Base-by-base conservation (phyloP, 805 yeast genomes). In the Candida yuanshanica region DNA sequence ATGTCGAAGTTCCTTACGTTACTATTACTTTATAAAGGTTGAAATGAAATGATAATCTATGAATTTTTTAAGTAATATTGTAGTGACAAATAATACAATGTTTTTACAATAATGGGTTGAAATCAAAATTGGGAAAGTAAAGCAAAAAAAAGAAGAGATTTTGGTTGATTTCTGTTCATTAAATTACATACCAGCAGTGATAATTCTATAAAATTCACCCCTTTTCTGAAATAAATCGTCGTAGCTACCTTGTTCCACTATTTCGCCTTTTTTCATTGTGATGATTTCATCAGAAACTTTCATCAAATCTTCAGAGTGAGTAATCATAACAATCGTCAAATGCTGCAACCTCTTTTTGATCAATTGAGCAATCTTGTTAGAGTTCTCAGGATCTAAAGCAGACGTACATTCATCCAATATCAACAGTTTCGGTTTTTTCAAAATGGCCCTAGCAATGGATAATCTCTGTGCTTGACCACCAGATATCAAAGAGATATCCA, bases 381-480 rank as follows among this genome's bases (percentile, higher is more conserved):
- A 60, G 48, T 81, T 83, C 16, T 68, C 73, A 0, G 81, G 68
- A 57, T 93, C 99, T 37, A 93, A 65, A 0, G 95, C 84, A 0
- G 97, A 81, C 0, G 98, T 89, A 51, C 90, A 82, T 58, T 93
- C 99, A 61, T 93, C 99, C 37, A 93, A 60, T 16, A 80, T 64
- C 39, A 78, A 54, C 9, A 80, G 49, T 23, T 66, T 64, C 0
- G 97, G 93, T 17, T 70, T 66, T 27, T 90, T 63, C 5, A 90
- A 43, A 4, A 93, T 47, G 0, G 95, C 93, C 38, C 98, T 70
- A 0, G 91, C 95, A 38, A 93, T 77, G 0, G 93, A 81, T 2
- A 93, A 58, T 42, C 97, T 65, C 58, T 93, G 98, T 8, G 83
- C 69, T 59, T 93, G 98, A 2, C 99, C 99, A 21, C 95, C 95